These are phyloP conservation scores for Dactylellina leptospora DNA, from an alignment of 2,329 filamentous ascomycete genomes.

Conservation along the genomic window DNA sequence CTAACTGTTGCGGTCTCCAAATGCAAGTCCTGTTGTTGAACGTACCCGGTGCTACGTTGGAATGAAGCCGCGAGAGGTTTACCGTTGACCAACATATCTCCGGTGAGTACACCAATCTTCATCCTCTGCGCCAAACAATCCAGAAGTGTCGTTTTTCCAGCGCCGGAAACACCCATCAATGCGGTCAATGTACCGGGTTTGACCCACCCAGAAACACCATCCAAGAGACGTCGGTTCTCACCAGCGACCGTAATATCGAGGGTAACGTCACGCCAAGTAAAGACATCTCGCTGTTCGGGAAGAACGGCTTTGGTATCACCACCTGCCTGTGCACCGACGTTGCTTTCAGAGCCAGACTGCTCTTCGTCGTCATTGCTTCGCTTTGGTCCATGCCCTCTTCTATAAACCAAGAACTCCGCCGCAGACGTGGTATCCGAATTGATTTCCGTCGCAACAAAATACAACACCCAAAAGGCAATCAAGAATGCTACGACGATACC, in stretches of 20 bases:
- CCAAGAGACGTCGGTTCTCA: conserved; percentile 51
- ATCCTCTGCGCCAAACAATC: conserved; percentile 62
- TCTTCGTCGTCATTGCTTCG: conserved; percentile 56
- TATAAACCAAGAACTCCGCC: conserved; percentile 76
- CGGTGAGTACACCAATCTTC: conserved; percentile 70
- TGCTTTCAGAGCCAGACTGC: background rate
- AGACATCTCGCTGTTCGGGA: conserved; percentile 38
- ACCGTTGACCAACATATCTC: conserved; percentile 69
- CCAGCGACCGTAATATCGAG: conserved; percentile 55
- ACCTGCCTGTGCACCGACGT: conserved; percentile 12
- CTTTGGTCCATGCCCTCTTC: conserved; percentile 65
- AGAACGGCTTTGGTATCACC: conserved; percentile 28
- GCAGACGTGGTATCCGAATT: conserved; percentile 71
- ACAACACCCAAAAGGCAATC: conserved; percentile 63
- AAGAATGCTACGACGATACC: conserved; percentile 66
- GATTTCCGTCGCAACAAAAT: conserved; percentile 63
- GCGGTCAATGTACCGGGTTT: conserved; percentile 56
- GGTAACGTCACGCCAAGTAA: conserved; percentile 55
- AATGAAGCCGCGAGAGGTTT: conserved; percentile 69
- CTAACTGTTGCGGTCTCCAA: conserved; percentile 71
- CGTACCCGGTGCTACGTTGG: conserved; percentile 70
- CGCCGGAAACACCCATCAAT: conserved; percentile 56
- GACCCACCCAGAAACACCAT: conserved; percentile 55
- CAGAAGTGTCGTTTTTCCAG: conserved; percentile 56
- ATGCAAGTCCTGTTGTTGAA: conserved; percentile 71